phyloP scores from a whole-genome alignment of 495 filamentous ascomycete genomes.

The Penicillium parvum region DNA sequence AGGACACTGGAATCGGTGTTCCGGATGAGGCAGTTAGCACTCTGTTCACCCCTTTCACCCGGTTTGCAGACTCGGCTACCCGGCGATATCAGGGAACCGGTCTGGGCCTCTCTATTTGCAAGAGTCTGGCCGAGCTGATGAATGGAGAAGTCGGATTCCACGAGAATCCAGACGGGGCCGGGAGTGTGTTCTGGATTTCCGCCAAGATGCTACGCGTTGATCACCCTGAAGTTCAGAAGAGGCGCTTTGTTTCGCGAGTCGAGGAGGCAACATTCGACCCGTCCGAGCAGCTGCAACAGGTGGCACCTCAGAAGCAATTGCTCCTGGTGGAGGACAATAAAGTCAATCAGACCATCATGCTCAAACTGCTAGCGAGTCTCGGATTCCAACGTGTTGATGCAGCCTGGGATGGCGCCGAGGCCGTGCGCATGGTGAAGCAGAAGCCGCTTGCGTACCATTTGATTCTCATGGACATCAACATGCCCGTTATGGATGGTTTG shows the following conservation, averaged over 20 bases:
- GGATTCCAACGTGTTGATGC: constrained; percentile 51
- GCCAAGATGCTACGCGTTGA: constrained; percentile 45
- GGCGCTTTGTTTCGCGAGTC: neutral
- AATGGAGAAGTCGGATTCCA: constrained; percentile 63
- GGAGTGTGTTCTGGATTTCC: constrained; percentile 60
- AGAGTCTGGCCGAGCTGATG: constrained; percentile 79
- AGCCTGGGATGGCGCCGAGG: constrained; percentile 54
- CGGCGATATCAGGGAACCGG: constrained; percentile 78
- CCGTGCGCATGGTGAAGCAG: constrained; percentile 48
- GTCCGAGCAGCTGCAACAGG: constrained; percentile 19
- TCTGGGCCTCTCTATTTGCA: constrained; percentile 75
- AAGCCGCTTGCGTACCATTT: constrained; percentile 49
- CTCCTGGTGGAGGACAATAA: constrained; percentile 57
- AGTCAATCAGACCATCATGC: constrained; percentile 61
- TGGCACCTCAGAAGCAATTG: constrained; percentile 44
- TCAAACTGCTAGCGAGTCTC: constrained; percentile 51
- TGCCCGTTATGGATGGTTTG: constrained; percentile 70
- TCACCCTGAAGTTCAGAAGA: neutral
- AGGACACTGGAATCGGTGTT: constrained; percentile 83
- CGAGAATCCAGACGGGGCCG: constrained; percentile 47
- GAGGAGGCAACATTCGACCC: constrained; percentile 4
- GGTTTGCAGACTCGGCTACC: constrained; percentile 75
- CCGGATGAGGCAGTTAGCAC: constrained; percentile 65
- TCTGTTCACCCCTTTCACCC: constrained; percentile 82
- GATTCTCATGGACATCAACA: constrained; percentile 62